Percentiles rank a stretch among this genome's conserved stretches.
Conservation (phyloP, 192 early-diverging fungal species). For the Lunasporangiospora selenospora region DNA sequence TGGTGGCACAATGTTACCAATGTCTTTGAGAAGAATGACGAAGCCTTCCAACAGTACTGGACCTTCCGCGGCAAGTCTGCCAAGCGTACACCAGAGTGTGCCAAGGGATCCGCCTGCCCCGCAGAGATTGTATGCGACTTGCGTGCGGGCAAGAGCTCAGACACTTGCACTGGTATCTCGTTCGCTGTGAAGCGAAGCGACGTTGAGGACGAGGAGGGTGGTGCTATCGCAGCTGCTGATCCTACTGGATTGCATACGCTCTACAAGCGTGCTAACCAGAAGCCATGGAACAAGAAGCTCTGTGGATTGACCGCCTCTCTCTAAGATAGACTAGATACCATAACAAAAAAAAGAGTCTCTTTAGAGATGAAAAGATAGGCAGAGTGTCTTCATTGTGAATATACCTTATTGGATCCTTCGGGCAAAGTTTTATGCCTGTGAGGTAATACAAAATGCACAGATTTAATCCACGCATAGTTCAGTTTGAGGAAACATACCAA, state of each 20-base stretch:
- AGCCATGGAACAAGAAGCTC: constrained; percentile 24
- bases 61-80: constrained; percentile 50
- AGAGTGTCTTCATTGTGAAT: no score
- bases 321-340: no score
- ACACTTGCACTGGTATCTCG: constrained; percentile 15
- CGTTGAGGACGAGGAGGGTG: background rate
- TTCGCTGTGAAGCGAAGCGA: constrained; percentile 30
- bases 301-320: constrained; percentile 9
- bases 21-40: constrained; percentile 45
- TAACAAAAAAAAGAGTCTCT: no score
- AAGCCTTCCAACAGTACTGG: constrained; percentile 53
- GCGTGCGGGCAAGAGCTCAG: constrained; percentile 43
- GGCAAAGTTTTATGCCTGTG: no score
- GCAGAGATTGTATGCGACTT: constrained; percentile 32
- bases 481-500: no score
- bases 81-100: constrained; percentile 14
- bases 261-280: background rate
- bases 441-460: no score
- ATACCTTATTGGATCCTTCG: no score
- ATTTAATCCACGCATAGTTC: no score
- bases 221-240: background rate
- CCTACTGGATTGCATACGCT: constrained; percentile 1
- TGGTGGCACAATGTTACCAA: constrained; percentile 64
- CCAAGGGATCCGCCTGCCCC: constrained; percentile 8
- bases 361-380: no score